These are phyloP conservation scores for Globisporangium middletonii DNA, from an alignment of 352 stramenopile genomes.

Conservation along the genomic window DNA sequence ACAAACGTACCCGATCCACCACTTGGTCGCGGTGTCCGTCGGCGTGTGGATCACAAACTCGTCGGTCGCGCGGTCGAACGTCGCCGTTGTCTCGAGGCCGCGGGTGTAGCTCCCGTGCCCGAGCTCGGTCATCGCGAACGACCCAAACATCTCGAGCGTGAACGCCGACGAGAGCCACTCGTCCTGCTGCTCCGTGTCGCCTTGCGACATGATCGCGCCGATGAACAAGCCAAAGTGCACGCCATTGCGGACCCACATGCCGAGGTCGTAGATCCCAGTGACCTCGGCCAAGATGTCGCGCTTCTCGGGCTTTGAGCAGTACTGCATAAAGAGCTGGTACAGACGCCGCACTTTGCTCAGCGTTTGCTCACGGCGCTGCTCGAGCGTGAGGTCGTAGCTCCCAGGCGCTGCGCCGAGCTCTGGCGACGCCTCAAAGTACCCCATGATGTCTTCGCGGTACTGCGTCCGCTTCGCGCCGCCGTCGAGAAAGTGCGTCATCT, in stretches of 20 bases:
- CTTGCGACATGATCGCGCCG: conserved; percentile 64
- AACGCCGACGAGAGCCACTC: conserved; percentile 70
- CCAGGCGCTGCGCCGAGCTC: conserved; percentile 35
- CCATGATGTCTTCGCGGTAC: conserved; percentile 48
- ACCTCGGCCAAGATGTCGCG: conserved; percentile 59
- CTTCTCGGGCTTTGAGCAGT: conserved; percentile 43
- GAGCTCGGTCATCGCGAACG: conserved; percentile 90
- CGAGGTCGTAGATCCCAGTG: conserved; percentile 59
- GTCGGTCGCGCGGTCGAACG: conserved; percentile 82
- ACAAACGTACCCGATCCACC: conserved; percentile 85
- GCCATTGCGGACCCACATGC: conserved; percentile 63
- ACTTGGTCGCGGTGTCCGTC: conserved; percentile 93
- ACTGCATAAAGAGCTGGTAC: conserved; percentile 57
- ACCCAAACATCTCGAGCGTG: conserved; percentile 79
- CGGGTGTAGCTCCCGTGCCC: conserved; percentile 85
- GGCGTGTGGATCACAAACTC: conserved; percentile 95
- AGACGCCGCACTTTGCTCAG: conserved; percentile 47
- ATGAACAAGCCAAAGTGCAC: conserved; percentile 85
- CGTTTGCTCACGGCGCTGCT: conserved; percentile 40
- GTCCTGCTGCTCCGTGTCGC: conserved; percentile 74
- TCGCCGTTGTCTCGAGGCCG: conserved; percentile 94
- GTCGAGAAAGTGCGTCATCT: conserved; percentile 59
- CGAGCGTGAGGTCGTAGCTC: conserved; percentile 48
- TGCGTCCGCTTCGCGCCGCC: conserved; percentile 35
- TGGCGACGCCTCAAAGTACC: conserved; percentile 31